Evolutionary conservation across 2,329 filamentous ascomycete genomes (phyloP).

Genomic region (Fusarium penzigii): DNA sequence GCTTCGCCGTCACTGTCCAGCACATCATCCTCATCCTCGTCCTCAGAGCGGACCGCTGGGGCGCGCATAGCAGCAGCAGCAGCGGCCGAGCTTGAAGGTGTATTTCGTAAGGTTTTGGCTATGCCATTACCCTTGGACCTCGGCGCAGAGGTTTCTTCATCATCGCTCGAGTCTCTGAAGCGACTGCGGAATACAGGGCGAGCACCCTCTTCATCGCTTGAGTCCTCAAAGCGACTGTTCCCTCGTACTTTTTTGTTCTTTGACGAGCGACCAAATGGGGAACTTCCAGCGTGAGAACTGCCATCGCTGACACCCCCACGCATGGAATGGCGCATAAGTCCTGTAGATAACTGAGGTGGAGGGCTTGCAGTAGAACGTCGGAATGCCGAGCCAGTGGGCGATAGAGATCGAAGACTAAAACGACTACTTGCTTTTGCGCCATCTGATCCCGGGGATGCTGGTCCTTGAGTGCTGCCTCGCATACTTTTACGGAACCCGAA

Average conservation of each 20-base stretch:
- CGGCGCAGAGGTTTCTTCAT: conserved; percentile 41
- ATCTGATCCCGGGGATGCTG: conserved; percentile 30
- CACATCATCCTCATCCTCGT: conserved; percentile 57
- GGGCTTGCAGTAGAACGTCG: conserved; percentile 41
- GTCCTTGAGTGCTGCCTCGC: conserved; percentile 46
- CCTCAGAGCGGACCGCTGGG: conserved; percentile 45
- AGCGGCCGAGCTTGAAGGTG: conserved; percentile 30
- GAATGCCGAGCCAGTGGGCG: conserved; percentile 61
- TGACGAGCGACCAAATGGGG: conserved; percentile 44
- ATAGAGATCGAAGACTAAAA: conserved; percentile 71
- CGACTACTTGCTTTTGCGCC: conserved; percentile 47
- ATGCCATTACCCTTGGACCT: conserved; percentile 35
- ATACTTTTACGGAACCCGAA: conserved; percentile 73
- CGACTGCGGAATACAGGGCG: conserved; percentile 48
- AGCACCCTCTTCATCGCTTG: conserved; percentile 62
- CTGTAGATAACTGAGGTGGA: conserved; percentile 38
- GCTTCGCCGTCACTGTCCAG: conserved; percentile 59
- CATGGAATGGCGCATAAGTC: conserved; percentile 48
- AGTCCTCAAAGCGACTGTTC: conserved; percentile 69
- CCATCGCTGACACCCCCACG: conserved; percentile 43
- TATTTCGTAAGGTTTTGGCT: conserved; percentile 34
- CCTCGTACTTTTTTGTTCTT: conserved; percentile 34
- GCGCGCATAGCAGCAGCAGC: conserved; percentile 39
- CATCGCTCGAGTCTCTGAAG: conserved; percentile 73
- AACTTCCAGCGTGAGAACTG: conserved; percentile 40